phyloP scores from a whole-genome alignment of 495 filamentous ascomycete species.

The Aspergillus olivimuriae region DNA sequence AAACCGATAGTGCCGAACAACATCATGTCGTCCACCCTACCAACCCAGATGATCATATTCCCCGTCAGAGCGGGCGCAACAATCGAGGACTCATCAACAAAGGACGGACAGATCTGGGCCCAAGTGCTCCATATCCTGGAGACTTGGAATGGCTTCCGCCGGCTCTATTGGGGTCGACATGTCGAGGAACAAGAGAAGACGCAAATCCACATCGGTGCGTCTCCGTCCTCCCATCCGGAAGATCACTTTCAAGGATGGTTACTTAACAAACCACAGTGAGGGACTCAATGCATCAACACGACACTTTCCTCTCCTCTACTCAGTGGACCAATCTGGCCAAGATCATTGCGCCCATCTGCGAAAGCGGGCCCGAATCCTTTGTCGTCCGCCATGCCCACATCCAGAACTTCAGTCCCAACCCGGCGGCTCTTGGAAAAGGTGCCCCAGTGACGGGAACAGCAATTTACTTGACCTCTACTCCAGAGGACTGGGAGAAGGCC shows the following conservation, averaged over 20 bases:
- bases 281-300: slow-evolving; percentile 14
- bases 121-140: slow-evolving; percentile 16
- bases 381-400: slow-evolving; percentile 21
- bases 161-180: slow-evolving; percentile 18
- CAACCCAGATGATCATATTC: slow-evolving; percentile 24
- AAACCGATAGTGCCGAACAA: no score
- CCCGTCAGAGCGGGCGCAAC: slow-evolving; percentile 14
- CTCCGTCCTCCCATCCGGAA: neutral
- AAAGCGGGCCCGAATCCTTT: slow-evolving; percentile 7
- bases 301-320: slow-evolving; percentile 16
- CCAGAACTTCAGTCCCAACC: slow-evolving; percentile 13
- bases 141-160: slow-evolving; percentile 13
- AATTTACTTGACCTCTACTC: slow-evolving; percentile 15
- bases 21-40: slow-evolving; percentile 15
- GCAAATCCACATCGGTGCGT: slow-evolving; percentile 20
- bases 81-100: slow-evolving; percentile 14
- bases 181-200: slow-evolving; percentile 14
- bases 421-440: slow-evolving; percentile 7
- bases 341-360: slow-evolving; percentile 4
- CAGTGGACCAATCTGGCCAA: slow-evolving; percentile 14
- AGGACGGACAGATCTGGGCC: slow-evolving; percentile 13
- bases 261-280: slow-evolving; percentile 6
- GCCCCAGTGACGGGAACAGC: slow-evolving; percentile 17
- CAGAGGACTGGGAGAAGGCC: slow-evolving; percentile 15
- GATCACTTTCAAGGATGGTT: no score